Percentiles rank a stretch among this genome's conserved stretches.
Conservation (phyloP, 2,329 filamentous ascomycete genomes). For the Cordyceps cateniannulata region DNA sequence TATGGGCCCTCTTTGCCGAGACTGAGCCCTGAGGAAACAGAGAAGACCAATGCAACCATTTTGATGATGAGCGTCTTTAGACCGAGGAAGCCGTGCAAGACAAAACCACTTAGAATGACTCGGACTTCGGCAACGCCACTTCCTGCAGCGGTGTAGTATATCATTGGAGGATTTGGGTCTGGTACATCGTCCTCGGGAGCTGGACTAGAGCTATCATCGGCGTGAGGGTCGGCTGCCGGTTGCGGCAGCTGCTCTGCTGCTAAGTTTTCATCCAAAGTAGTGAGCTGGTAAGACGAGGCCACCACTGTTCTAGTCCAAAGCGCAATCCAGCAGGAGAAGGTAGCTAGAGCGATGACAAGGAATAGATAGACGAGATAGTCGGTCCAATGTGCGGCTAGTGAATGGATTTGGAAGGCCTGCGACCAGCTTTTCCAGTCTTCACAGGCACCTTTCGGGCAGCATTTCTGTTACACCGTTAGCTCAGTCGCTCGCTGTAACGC, state of each 20-base stretch:
- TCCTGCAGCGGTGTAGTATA: slow-evolving; percentile 92
- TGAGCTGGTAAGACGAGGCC: slow-evolving; percentile 77
- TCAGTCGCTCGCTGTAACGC: background rate
- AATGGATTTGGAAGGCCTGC: slow-evolving; percentile 37
- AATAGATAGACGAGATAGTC: slow-evolving; percentile 72
- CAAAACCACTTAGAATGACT: slow-evolving; percentile 96
- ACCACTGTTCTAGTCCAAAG: slow-evolving; percentile 90
- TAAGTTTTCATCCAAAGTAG: slow-evolving; percentile 89
- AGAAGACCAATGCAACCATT: slow-evolving; percentile 73
- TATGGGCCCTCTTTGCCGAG: slow-evolving; percentile 93
- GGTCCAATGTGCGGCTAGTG: slow-evolving; percentile 51
- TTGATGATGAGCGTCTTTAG: slow-evolving; percentile 83
- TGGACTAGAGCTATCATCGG: slow-evolving; percentile 39
- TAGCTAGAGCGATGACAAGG: slow-evolving; percentile 63
- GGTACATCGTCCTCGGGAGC: slow-evolving; percentile 30
- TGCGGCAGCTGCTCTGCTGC: slow-evolving; percentile 52
- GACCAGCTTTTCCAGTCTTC: slow-evolving; percentile 53
- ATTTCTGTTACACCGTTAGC: slow-evolving; percentile 32
- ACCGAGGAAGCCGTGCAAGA: slow-evolving; percentile 91
- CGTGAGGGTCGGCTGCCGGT: slow-evolving; percentile 32
- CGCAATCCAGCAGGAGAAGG: slow-evolving; percentile 70
- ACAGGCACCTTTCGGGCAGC: slow-evolving; percentile 49
- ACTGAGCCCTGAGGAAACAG: slow-evolving; percentile 86
- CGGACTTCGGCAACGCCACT: slow-evolving; percentile 96
- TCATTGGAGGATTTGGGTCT: slow-evolving; percentile 58